Conservation (phyloP, 2,329 filamentous ascomycete species). For the Truncatella angustata region DNA sequence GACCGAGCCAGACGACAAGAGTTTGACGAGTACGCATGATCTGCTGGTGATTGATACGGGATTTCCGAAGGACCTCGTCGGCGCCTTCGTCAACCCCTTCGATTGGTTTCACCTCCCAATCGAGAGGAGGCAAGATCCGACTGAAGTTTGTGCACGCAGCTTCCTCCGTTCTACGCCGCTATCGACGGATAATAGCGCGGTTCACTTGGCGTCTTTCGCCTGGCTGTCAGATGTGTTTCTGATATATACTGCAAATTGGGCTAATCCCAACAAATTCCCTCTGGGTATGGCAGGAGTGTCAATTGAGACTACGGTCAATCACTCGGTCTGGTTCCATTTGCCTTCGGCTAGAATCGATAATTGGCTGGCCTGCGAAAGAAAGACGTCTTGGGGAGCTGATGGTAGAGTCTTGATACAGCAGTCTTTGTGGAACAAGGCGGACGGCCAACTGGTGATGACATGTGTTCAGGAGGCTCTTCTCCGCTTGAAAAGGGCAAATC, state of each 20-base stretch:
- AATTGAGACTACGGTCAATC: constrained; percentile 12
- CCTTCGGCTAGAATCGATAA: constrained; percentile 11
- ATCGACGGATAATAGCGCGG: neutral
- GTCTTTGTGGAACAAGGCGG: constrained; percentile 11
- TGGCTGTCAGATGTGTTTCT: constrained; percentile 10
- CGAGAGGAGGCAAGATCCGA: neutral
- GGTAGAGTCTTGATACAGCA: constrained; percentile 16
- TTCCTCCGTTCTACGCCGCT: constrained; percentile 7
- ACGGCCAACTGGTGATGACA: constrained; percentile 13
- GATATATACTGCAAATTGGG: constrained; percentile 11
- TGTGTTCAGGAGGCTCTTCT: constrained; percentile 14
- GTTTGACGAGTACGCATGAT: neutral
- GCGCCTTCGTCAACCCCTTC: constrained; percentile 1
- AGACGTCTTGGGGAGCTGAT: constrained; percentile 15
- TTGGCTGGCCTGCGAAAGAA: constrained; percentile 15
- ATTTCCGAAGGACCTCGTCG: neutral
- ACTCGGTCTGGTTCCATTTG: constrained; percentile 16
- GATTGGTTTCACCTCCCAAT: constrained; percentile 6
- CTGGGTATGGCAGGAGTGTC: constrained; percentile 1
- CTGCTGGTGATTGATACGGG: constrained; percentile 4
- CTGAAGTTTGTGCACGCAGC: constrained; percentile 6
- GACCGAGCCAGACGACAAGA: neutral
- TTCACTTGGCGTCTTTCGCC: constrained; percentile 9
- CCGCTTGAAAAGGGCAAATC: constrained; percentile 11
- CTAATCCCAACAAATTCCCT: constrained; percentile 1